A percentile compares a stretch with the other conserved stretches of the same genome.
These are phyloP conservation scores for Symbiotaphrina buchneri DNA, from an alignment of 495 filamentous ascomycete species.

Conservation along the genomic window DNA sequence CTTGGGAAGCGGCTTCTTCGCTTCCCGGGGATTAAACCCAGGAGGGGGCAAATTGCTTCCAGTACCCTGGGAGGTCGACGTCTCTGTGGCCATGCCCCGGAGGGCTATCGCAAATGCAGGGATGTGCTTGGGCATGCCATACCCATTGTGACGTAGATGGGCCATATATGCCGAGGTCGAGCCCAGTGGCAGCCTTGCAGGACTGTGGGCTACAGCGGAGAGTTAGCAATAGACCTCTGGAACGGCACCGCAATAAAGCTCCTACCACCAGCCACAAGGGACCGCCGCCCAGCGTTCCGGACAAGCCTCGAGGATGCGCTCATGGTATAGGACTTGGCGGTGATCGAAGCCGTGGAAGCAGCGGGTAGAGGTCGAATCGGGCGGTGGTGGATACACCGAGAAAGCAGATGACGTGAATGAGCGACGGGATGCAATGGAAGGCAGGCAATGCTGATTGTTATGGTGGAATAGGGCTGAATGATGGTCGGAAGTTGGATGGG, in stretches of 20 bases:
- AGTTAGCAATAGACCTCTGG: conserved; percentile 5
- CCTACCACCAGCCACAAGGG: conserved; percentile 22
- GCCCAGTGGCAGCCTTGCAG: conserved; percentile 13
- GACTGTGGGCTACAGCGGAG: conserved; percentile 14
- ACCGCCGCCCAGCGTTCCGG: conserved; percentile 31
- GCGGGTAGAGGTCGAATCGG: too few relatives aligned
- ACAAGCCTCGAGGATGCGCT: conserved; percentile 36
- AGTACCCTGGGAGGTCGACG: conserved; percentile 25
- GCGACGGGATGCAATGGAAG: not conserved
- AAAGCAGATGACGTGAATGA: not conserved
- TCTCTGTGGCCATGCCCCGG: conserved; percentile 49
- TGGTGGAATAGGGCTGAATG: too few relatives aligned
- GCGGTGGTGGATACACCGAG: too few relatives aligned
- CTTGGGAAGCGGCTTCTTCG: conserved; percentile 60
- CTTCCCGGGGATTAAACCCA: conserved; percentile 78
- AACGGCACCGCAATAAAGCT: too few relatives aligned
- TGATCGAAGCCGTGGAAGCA: too few relatives aligned
- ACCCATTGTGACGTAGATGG: conserved; percentile 31
- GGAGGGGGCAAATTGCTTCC: conserved; percentile 52
- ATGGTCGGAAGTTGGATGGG: too few relatives aligned
- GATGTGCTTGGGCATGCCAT: conserved; percentile 32
- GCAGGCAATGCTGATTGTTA: too few relatives aligned
- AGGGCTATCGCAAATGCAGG: conserved; percentile 43
- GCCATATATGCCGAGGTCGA: conserved; percentile 19
- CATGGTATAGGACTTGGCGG: conserved; percentile 14